Evolutionary conservation across 176 grass and related monocot genomes (phyloP), one percentile per base, ranked within the genome.

Genomic region (Carex parvula): DNA sequence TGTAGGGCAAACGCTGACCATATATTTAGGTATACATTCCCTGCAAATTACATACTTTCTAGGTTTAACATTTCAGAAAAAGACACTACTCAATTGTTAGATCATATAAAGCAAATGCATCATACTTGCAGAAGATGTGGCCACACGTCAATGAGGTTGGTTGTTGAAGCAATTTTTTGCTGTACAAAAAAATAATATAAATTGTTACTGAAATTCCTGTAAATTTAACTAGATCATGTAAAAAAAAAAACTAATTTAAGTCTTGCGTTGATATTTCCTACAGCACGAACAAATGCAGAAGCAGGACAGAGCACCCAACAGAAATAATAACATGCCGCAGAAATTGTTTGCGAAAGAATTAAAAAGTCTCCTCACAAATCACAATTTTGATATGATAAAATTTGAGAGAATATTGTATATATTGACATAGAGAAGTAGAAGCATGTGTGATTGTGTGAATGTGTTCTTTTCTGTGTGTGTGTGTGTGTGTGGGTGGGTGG

Each of bases 61-160:
- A 35, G 32, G 64, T 66, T 66, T 33, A 68, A 17, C 64, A 66
- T 68, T 62, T 39, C 12, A 39, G 64, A 17, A 17, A 68, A 39
- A 37, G 4, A 8, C 1, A 35, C 32, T 68, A 18, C 26, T 68
- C 32, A 68, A 68, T 8, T 16, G 5, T 68, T 37, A 37, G 14
- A 65, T 16, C 16, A 15, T 68, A 18, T 35, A 68, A 37, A 39
- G 16, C 14, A 68, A 68, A 39, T 39, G 64, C 32, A 54, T 53
- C 22, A 65, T 83, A 83, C 80, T 35, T 42, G 80, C 80, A 83
- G 46, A 83, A 46, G 2, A 83, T 24, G 33, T 83, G 80, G 42
- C 35, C 37, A 8, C 80, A 83, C 41, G 80, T 24, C 41, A 83
- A 12, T 13, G 32, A 68, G 8, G 55, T 83, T 83, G 80, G 80